Percentiles rank a stretch among this genome's conserved stretches.
These are phyloP conservation scores for Eucalyptus leucophloia DNA, from an alignment of 345 rosid species.

Conservation along the genomic window DNA sequence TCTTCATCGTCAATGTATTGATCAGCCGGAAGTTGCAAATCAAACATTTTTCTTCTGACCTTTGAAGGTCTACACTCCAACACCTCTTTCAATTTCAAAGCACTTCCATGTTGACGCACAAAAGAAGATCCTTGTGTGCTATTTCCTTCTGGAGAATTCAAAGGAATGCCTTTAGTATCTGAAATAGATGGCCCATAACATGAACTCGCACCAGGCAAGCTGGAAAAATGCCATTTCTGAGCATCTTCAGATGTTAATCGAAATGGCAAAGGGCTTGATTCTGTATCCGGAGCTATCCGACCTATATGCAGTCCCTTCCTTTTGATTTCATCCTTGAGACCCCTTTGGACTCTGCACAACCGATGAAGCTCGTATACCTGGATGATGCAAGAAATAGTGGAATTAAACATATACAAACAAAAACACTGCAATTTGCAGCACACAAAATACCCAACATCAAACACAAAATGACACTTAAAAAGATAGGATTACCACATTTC, in stretches of 20 bases:
- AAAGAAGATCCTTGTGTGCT: constrained; percentile 34
- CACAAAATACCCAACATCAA: not conserved
- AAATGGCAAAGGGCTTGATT: constrained; percentile 45
- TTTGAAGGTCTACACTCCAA: constrained; percentile 62
- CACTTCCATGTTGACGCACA: constrained; percentile 36
- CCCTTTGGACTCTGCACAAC: constrained; percentile 46
- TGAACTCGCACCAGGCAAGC: constrained; percentile 43
- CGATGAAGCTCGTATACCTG: constrained; percentile 71
- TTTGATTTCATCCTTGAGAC: constrained; percentile 54
- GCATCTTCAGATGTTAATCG: constrained; percentile 45
- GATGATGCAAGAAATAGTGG: not conserved
- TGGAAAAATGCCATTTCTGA: constrained; percentile 54
- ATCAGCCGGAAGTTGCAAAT: constrained; percentile 82
- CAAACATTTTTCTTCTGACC: constrained; percentile 65
- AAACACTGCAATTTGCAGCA: not conserved
- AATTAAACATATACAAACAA: not conserved
- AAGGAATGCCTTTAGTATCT: constrained; percentile 24
- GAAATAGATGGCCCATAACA: constrained; percentile 36
- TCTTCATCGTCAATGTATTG: constrained; percentile 57
- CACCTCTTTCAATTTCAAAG: constrained; percentile 43
- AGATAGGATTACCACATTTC: not conserved
- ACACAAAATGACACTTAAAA: not conserved
- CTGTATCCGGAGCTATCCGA: constrained; percentile 18
- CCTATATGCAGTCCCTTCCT: constrained; percentile 35
- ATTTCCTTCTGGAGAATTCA: constrained; percentile 39